Conservation (phyloP, 345 rosid genomes). For the Pugionium dolabratum region DNA sequence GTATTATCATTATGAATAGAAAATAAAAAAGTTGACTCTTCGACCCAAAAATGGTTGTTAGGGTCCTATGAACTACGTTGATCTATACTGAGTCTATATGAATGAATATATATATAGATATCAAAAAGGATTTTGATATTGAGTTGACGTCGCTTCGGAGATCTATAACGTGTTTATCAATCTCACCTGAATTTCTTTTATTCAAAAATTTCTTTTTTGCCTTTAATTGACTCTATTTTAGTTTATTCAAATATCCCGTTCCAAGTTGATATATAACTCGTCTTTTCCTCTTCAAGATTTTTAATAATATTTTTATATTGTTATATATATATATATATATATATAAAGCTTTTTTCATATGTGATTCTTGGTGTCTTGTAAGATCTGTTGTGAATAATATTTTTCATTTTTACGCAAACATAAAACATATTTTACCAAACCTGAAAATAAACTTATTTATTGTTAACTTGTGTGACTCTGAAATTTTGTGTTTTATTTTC, state of each 20-base stretch:
- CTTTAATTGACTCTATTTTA: conserved; percentile 31
- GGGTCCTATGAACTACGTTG: no score
- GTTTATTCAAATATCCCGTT: conserved; percentile 24
- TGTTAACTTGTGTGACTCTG: no score
- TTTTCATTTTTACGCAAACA: no score
- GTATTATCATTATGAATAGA: conserved; percentile 10
- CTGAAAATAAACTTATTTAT: no score
- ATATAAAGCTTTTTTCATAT: no score
- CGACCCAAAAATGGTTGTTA: no score
- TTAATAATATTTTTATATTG: background rate
- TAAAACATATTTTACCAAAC: background rate
- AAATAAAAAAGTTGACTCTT: conserved; percentile 8
- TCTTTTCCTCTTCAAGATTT: background rate
- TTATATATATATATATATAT: background rate
- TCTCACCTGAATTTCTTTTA: conserved; percentile 26
- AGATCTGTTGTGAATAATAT: no score
- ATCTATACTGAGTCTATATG: no score
- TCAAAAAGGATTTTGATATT: conserved; percentile 16
- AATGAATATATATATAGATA: no score
- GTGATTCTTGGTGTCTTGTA: no score
- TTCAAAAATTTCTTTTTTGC: conserved; percentile 16
- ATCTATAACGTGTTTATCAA: conserved; percentile 36
- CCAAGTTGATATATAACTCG: conserved; percentile 21
- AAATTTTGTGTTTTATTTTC: no score
- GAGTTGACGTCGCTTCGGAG: conserved; percentile 13